Percentiles rank a stretch among this genome's conserved stretches.
These are phyloP conservation scores for Neurospora terricola DNA, from an alignment of 495 filamentous ascomycete genomes.

Conservation along the genomic window DNA sequence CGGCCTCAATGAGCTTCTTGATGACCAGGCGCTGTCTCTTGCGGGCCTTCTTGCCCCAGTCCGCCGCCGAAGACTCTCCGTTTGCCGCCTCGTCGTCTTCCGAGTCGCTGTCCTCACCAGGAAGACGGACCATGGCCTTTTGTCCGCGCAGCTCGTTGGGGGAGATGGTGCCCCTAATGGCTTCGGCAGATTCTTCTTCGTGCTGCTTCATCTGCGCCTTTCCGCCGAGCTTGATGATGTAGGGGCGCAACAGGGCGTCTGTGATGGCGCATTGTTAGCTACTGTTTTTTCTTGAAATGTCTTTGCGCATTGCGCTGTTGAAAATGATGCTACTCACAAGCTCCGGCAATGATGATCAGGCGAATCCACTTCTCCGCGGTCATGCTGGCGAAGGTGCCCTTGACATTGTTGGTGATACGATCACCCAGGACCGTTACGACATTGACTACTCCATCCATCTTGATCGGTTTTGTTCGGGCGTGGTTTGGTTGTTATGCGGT, in stretches of 20 bases:
- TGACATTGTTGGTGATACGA: constrained; percentile 46
- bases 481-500: not conserved
- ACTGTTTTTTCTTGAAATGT: not conserved
- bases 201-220: constrained; percentile 35
- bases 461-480: not conserved
- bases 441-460: constrained; percentile 27
- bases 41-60: constrained; percentile 49
- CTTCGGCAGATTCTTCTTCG: constrained; percentile 30
- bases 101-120: constrained; percentile 46
- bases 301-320: not conserved
- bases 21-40: constrained; percentile 54
- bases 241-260: constrained; percentile 58
- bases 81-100: constrained; percentile 28
- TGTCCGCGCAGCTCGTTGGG: constrained; percentile 44
- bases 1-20: constrained; percentile 42
- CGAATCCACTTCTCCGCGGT: constrained; percentile 49
- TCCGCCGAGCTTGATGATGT: constrained; percentile 42
- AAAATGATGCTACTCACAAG: constrained; percentile 11
- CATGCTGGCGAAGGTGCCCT: constrained; percentile 44
- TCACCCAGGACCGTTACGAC: constrained; percentile 22
- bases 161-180: constrained; percentile 28
- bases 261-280: constrained; percentile 8
- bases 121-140: constrained; percentile 27
- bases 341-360: constrained; percentile 47
- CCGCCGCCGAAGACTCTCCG: constrained; percentile 34